Conservation (phyloP, 768 basidiomycete genomes). For the Rhodotorula kratochvilovae region DNA sequence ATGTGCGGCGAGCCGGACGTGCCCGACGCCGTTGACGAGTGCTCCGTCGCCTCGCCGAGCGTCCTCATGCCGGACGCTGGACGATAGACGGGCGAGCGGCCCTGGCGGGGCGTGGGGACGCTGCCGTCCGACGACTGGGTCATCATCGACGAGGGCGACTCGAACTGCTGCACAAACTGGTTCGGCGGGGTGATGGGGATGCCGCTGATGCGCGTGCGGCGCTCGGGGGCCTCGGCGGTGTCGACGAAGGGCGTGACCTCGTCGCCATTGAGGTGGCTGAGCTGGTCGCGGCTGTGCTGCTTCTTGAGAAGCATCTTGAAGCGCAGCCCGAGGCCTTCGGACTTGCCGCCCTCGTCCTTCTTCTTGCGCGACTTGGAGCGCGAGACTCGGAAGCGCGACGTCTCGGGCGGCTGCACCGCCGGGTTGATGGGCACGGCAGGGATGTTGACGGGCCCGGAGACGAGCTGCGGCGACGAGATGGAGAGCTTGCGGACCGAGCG, state of each 20-base stretch:
- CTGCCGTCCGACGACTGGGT: not conserved
- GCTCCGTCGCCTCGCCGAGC: slow-evolving; percentile 9
- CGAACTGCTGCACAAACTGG: slow-evolving; percentile 15
- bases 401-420: not conserved
- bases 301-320: slow-evolving; percentile 38
- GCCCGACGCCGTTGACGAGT: not conserved
- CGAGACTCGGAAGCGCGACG: not conserved
- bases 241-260: slow-evolving; percentile 37
- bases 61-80: not conserved
- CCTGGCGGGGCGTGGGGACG: not conserved
- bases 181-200: slow-evolving; percentile 26
- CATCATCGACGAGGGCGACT: not conserved
- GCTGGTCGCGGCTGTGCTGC: slow-evolving; percentile 25
- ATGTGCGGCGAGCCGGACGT: not conserved
- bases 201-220: not conserved
- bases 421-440: slow-evolving; percentile 34
- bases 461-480: slow-evolving; percentile 36
- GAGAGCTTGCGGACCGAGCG: slow-evolving; percentile 29
- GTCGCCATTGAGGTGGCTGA: slow-evolving; percentile 35
- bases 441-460: slow-evolving; percentile 29
- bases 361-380: slow-evolving; percentile 11
- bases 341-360: slow-evolving; percentile 6
- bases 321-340: slow-evolving; percentile 20
- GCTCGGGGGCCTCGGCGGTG: not conserved
- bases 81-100: not conserved